Evolutionary conservation across 2,329 filamentous ascomycete genomes (phyloP), one percentile per base, ranked within the genome.

Genomic region (Biscogniauxia marginata): DNA sequence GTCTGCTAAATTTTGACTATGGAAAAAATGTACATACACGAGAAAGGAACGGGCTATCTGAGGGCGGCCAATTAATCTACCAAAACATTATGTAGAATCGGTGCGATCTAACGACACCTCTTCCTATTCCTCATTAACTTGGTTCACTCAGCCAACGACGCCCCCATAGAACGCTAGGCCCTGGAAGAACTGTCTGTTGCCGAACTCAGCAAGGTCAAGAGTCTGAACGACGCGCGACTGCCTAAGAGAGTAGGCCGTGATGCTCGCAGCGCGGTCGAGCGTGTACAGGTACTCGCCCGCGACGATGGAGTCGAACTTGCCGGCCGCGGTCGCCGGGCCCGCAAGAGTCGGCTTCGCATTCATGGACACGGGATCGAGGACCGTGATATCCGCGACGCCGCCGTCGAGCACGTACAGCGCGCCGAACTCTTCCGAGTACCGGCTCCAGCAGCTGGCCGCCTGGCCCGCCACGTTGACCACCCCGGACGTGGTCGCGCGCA

Each of bases 401-500:
- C 68, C 73, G 57, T 79, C 76, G 4, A 75, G 71, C 11, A 78
- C 71, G 54, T 72, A 78, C 2, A 72, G 75, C 19, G 67, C 73
- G 2, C 67, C 61, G 9, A 70, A 72, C 3, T 57, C 50, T 1
- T 56, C 18, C 1, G 73, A 75, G 34, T 74, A 67, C 1, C 73
- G 71, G 22, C 67, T 68, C 75, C 76, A 78, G 61, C 76, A 78
- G 4, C 73, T 77, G 16, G 74, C 75, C 18, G 25, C 59, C 59
- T 78, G 75, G 55, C 68, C 73, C 9, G 65, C 63, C 22, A 78
- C 67, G 11, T 63, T 52, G 56, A 71, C 62, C 46, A 67, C 67
- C 23, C 65, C 56, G 43, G 65, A 57, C 5, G 70, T 62, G 13
- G 64, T 62, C 18, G 71, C 70, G 6, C 50, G 53, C 39, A 65